Base-by-base conservation (phyloP, 2,329 filamentous ascomycete species). In the Exophiala xenobiotica region DNA sequence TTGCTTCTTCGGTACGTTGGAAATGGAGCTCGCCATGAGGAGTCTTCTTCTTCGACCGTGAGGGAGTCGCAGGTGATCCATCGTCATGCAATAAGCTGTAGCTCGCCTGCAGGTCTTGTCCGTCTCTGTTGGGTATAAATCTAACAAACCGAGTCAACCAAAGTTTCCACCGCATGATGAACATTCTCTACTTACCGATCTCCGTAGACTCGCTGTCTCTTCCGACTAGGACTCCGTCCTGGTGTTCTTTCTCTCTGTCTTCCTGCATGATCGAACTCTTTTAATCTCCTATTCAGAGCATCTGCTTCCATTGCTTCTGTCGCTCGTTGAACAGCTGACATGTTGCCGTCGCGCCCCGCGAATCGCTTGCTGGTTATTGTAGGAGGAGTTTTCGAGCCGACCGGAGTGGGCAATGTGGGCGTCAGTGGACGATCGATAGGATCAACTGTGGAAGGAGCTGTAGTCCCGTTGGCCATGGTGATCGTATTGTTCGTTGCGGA, bases 91-190 rank as follows among this genome's bases (percentile, higher is more conserved):
- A 78, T 49, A 97, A 75, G 67, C 85, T 96, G 71, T 93, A 97
- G 69, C 90, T 95, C 46, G 92, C 90, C 67, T 92, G 88, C 19
- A 97, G 76, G 70, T 99, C 93, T 69, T 96, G 90, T 4, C 92
- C 93, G 59, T 91, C 86, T 35, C 93, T 83, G 63, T 93, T 95
- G 22, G 93, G 93, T 61, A 99, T 97, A 68, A 99, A 99, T 64
- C 93, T 95, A 66, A 24, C 19, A 51, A 26, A 18, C 40, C 29
- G 24, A 6, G 35, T 56, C 53, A 56, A 45, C 50, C 11, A 31
- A 38, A 5, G 16, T 4, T 23, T 46, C 9, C 26, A 16, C 4
- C 29, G 22, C 57, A 39, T 31, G 31, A 24, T 20, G 6, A 26
- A 16, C 29, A 23, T 42, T 8, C 14, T 16, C 42, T 8, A 66